These are phyloP conservation scores for Arctostaphylos glauca DNA, from an alignment of 148 eudicot genomes.

Conservation along the genomic window DNA sequence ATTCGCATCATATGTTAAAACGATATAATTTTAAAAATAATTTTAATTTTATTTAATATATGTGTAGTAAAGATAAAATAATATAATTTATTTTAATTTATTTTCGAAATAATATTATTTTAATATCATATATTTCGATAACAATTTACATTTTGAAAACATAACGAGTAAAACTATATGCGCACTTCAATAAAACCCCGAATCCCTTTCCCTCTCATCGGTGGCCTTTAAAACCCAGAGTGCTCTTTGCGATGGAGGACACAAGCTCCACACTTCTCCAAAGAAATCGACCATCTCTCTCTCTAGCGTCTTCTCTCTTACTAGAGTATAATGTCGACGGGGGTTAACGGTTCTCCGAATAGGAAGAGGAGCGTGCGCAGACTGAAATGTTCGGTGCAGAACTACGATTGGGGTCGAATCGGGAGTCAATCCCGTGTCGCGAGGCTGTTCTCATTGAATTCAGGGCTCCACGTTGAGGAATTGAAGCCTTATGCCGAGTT, in stretches of 20 bases:
- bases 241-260: not conserved
- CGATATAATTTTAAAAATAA: too few relatives aligned
- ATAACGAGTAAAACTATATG: too few relatives aligned
- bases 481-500: conserved; percentile 72
- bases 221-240: conserved; percentile 17
- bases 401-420: conserved; percentile 78
- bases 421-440: conserved; percentile 61
- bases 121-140: too few relatives aligned
- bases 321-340: conserved; percentile 13
- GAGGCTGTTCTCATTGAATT: conserved; percentile 47
- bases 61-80: too few relatives aligned
- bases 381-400: conserved; percentile 64
- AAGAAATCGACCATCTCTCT: not conserved
- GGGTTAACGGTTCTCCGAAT: conserved; percentile 19
- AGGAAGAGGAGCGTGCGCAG: conserved; percentile 25
- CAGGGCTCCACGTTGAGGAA: conserved; percentile 39
- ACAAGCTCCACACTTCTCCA: not conserved
- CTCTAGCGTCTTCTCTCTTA: not conserved
- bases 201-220: conserved; percentile 11
- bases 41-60: too few relatives aligned
- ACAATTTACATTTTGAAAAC: too few relatives aligned
- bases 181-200: too few relatives aligned
- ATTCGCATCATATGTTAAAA: too few relatives aligned
- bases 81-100: too few relatives aligned
- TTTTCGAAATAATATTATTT: too few relatives aligned